These are phyloP conservation scores for Friedmanniomyces simplex DNA, from an alignment of 495 filamentous ascomycete genomes.

Conservation along the genomic window DNA sequence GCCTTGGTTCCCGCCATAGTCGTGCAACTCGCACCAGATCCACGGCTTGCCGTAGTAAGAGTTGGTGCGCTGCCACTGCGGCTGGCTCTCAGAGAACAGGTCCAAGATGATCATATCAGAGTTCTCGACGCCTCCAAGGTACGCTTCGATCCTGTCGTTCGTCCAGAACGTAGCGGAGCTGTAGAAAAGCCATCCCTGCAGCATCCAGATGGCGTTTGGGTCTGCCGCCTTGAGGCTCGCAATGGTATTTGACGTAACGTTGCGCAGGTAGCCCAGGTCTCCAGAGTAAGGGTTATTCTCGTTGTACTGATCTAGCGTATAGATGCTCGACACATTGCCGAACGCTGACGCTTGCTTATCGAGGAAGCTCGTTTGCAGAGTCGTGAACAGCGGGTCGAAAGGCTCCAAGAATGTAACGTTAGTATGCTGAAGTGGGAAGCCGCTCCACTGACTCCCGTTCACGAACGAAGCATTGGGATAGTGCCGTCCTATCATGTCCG, in stretches of 20 bases:
- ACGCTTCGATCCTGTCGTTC: conserved; percentile 38
- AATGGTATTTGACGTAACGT: conserved; percentile 39
- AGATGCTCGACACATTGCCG: conserved; percentile 42
- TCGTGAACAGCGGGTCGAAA: conserved; percentile 36
- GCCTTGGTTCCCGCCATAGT: conserved; percentile 43
- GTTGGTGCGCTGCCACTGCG: conserved; percentile 43
- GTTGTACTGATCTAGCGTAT: conserved; percentile 40
- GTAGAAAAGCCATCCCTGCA: conserved; percentile 48
- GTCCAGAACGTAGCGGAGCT: conserved; percentile 40
- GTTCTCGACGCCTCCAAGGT: conserved; percentile 38
- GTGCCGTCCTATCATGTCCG: conserved; percentile 32
- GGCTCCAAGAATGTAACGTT: conserved; percentile 44
- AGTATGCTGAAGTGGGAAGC: conserved; percentile 36
- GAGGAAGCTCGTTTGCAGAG: conserved; percentile 40
- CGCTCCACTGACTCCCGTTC: conserved; percentile 38
- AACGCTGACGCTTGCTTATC: conserved; percentile 39
- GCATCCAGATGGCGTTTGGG: conserved; percentile 42
- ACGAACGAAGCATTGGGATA: conserved; percentile 38
- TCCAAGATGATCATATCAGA: conserved; percentile 45
- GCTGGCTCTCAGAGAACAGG: conserved; percentile 40
- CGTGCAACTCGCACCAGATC: conserved; percentile 34
- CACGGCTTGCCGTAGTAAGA: conserved; percentile 45
- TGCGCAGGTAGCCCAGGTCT: conserved; percentile 38
- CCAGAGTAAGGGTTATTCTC: conserved; percentile 43
- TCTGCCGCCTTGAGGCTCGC: conserved; percentile 39